These are phyloP conservation scores for Tanacetum coccineum DNA, from an alignment of 129 eudicot species.

Conservation along the genomic window DNA sequence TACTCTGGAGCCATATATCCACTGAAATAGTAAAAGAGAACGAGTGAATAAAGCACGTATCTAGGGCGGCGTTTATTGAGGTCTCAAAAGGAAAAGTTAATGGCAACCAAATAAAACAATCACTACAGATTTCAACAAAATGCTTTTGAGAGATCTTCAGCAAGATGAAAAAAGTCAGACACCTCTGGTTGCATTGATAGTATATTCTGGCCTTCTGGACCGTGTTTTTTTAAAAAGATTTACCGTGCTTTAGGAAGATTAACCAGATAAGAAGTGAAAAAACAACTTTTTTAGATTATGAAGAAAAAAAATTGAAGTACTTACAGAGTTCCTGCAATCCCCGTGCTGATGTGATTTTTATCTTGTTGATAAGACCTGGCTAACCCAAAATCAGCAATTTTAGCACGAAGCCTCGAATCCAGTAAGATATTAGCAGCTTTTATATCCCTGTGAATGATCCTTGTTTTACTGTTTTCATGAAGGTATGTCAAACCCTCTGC, in stretches of 20 bases:
- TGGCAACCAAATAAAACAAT: not conserved
- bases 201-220: too few relatives aligned
- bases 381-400: slow-evolving; percentile 89
- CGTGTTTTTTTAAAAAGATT: too few relatives aligned
- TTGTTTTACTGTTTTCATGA: slow-evolving; percentile 67
- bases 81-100: too few relatives aligned
- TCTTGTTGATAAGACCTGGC: slow-evolving; percentile 85
- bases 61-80: too few relatives aligned
- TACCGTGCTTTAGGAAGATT: not conserved
- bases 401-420: slow-evolving; percentile 67
- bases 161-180: too few relatives aligned
- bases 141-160: not conserved
- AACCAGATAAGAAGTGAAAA: not conserved
- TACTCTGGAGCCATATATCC: slow-evolving; percentile 90
- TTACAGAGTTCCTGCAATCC: slow-evolving; percentile 84
- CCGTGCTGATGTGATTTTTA: slow-evolving; percentile 82
- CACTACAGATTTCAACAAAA: not conserved
- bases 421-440: slow-evolving; percentile 74
- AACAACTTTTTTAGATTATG: not conserved
- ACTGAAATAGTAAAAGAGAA: slow-evolving; percentile 21
- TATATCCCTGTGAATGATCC: slow-evolving; percentile 75
- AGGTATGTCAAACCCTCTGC: slow-evolving; percentile 81
- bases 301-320: slow-evolving; percentile 26
- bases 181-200: too few relatives aligned
- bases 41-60: not conserved